Conservation (phyloP, 257 asterid species). For the Nicotiana obtusifolia region DNA sequence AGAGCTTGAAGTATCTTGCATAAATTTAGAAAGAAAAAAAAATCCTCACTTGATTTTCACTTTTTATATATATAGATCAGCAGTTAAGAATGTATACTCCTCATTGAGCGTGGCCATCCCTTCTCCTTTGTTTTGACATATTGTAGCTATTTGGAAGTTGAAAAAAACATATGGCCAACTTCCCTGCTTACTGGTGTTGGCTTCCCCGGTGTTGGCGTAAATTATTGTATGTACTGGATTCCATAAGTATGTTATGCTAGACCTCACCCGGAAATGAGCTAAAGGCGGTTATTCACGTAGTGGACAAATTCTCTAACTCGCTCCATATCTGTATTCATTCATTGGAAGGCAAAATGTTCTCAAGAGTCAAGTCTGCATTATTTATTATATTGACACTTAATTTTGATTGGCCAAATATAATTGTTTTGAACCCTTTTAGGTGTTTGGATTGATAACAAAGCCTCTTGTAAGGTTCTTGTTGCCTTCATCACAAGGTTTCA, state of each 20-base stretch:
- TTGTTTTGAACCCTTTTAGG: slow-evolving; percentile 26
- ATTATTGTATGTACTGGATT: not conserved
- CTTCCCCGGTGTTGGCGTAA: not conserved
- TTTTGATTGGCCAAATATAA: not conserved
- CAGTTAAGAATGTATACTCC: too few species aligned
- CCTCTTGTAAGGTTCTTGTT: slow-evolving; percentile 46
- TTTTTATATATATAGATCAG: too few species aligned
- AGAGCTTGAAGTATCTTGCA: not conserved
- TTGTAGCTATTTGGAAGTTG: not conserved
- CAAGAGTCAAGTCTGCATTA: too few species aligned
- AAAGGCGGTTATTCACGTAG: too few species aligned
- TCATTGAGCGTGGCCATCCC: not conserved
- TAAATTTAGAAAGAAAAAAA: too few species aligned
- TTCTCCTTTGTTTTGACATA: not conserved
- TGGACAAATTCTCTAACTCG: too few species aligned
- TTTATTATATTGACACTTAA: not conserved
- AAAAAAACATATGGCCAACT: not conserved
- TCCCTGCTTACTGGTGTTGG: not conserved
- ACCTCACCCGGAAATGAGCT: too few species aligned
- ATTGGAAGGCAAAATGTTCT: too few species aligned
- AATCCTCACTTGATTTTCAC: too few species aligned
- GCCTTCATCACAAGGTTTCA: slow-evolving; percentile 18
- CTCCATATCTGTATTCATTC: too few species aligned
- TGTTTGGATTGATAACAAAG: slow-evolving; percentile 61
- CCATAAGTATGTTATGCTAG: not conserved